Base-by-base conservation (phyloP, 2,329 filamentous ascomycete species). In the Aureobasidium lini region DNA sequence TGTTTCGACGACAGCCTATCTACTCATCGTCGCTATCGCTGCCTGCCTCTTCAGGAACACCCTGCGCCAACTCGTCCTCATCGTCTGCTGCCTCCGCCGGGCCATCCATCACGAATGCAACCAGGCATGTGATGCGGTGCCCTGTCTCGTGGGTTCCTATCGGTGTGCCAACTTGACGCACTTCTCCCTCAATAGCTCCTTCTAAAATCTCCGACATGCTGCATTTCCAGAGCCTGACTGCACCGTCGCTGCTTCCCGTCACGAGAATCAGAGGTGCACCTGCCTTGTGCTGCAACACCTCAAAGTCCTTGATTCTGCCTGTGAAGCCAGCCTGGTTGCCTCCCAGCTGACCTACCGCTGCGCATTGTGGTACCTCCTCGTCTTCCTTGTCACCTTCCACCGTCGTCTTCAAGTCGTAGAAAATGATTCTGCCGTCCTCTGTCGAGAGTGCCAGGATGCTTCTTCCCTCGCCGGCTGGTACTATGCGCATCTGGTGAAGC, bases 221-320 rank as follows among this genome's bases (percentile, higher is more conserved):
- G 36, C 95, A 66, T 62, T 75, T 80, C 88, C 92, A 97, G 15
- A 96, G 67, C 53, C 90, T 83, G n/a, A 96, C 76, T 52, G 84
- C 83, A 34, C 94, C 94, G 66, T 96, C 90, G 70, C 92, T 97
- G 73, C 89, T 87, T 6, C 83, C 91, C 6, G 90, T 85, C 5
- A 90, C 78, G 43, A 95, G 72, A 62, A 88, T 76, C 60, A 80
- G 80, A 62, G 69, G 75, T 18, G 54, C 39, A 28, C 54, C 54
- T 67, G 66, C 73, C 60, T 73, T 67, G 60, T 73, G 64, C 63
- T 75, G 18, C 50, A 94, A 67, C 36, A 91, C 75, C 61, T 85
- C 82, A 72, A 97, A 96, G 69, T 96, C 92, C 76, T 97, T 99
- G 72, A 97, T 85, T 54, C 94, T 84, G 10, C 84, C 82, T 2